Evolutionary conservation across 2,329 filamentous ascomycete species (phyloP), one percentile per base, ranked within the genome.

Genomic region (Parastagonospora nodorum): DNA sequence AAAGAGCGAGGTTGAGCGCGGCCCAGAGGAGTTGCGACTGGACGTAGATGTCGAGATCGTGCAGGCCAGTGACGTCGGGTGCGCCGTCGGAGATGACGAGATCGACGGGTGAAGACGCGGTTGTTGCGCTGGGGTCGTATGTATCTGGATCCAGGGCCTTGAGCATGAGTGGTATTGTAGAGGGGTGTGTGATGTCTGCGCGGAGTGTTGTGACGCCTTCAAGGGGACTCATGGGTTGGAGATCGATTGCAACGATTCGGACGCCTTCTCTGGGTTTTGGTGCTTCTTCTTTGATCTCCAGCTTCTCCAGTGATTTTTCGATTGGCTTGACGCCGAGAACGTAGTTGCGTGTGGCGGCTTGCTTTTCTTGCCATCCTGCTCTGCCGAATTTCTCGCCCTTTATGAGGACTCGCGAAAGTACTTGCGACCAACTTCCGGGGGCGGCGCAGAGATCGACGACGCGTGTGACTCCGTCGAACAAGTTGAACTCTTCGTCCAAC

Each of bases 31-130:
- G 83, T 75, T 97, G 94, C 8, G 90, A 92, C 76, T 99, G 94
- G 14, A 99, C 90, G 75, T 99, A 99, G 62, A 97, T 97, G 75
- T 99, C 94, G 31, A 99, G 84, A 72, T 99, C 94, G 73, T 99
- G 94, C 1, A 99, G 82, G 15, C 94, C 94, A 0, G 94, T 99
- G 10, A 99, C 94, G 67, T 99, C 94, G 0, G 94, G 94, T 0
- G 94, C 94, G 45, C 94, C 94, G 66, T 99, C 94, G 50, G 91
- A 96, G 56, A 99, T 84, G 19, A 99, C 93, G 1, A 99, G 83
- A 69, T 99, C 94, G 11, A 97, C 93, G 0, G 88, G 90, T 42
- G 91, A 85, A 1, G 87, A 84, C 2, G 88, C 83, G 60, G 76
- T 67, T 4, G 60, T 66, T 2, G 76, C 69, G 10, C 66, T 57